These are phyloP conservation scores for Pseudozyma flocculosa DNA, from an alignment of 1,284 basidiomycete species.

Conservation along the genomic window DNA sequence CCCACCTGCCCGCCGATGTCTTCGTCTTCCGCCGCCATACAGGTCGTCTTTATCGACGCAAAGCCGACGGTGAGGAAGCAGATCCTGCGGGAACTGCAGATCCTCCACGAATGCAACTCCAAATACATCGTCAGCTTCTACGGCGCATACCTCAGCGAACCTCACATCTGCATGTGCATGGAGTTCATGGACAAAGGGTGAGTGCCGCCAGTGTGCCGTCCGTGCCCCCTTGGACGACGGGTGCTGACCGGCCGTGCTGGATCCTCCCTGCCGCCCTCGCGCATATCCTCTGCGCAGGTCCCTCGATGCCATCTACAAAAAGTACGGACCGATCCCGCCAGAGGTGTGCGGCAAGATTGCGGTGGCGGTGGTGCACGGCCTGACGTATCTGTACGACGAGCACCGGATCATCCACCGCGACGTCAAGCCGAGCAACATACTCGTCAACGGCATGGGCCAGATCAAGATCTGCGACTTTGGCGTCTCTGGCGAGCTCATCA, in stretches of 20 bases:
- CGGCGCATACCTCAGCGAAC: slow-evolving; percentile 91
- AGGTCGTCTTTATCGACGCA: slow-evolving; percentile 97
- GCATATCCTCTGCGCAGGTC: slow-evolving; percentile 58
- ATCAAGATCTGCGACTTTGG: slow-evolving; percentile 99
- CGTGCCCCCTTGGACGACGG: not conserved
- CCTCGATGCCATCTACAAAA: slow-evolving; percentile 87
- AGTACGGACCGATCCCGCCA: slow-evolving; percentile 83
- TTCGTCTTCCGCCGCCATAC: not conserved
- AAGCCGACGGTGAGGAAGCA: slow-evolving; percentile 97
- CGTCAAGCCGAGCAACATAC: slow-evolving; percentile 97
- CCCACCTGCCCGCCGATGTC: no score
- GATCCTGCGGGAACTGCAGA: slow-evolving; percentile 93
- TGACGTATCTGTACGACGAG: slow-evolving; percentile 97
- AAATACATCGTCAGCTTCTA: slow-evolving; percentile 93
- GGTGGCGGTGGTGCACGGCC: slow-evolving; percentile 84
- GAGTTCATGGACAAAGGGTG: slow-evolving; percentile 82
- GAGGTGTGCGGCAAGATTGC: slow-evolving; percentile 88
- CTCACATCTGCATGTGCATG: slow-evolving; percentile 98
- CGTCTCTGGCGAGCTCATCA: slow-evolving; percentile 96
- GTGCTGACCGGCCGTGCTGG: not conserved
- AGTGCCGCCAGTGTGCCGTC: not conserved
- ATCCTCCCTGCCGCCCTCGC: not conserved
- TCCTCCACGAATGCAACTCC: slow-evolving; percentile 95
- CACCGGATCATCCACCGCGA: slow-evolving; percentile 99
- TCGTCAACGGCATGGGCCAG: slow-evolving; percentile 87